These are phyloP conservation scores for Liquidambar formosana DNA, from an alignment of 164 flowering plant species.

Conservation along the genomic window DNA sequence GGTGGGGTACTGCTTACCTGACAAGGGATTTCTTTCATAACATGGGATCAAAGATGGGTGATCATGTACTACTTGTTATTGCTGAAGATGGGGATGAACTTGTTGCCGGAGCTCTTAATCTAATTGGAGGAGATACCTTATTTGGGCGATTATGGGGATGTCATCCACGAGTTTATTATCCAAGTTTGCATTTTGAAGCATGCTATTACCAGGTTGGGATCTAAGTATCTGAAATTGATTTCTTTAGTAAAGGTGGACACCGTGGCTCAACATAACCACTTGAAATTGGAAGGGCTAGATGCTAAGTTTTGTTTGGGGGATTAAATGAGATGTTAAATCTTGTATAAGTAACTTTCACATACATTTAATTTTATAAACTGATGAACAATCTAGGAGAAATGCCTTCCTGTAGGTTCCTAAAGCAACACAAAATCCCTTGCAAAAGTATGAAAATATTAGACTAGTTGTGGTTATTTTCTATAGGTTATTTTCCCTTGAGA, in stretches of 20 bases:
- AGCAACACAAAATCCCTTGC: neutral
- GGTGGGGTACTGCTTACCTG: constrained; percentile 92
- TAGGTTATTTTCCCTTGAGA: no score
- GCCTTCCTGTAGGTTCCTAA: neutral
- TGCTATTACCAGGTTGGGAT: constrained; percentile 89
- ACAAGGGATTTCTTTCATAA: constrained; percentile 89
- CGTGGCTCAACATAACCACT: neutral
- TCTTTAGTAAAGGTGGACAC: neutral
- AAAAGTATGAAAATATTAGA: neutral
- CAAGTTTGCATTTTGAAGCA: constrained; percentile 94
- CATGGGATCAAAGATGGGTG: constrained; percentile 92
- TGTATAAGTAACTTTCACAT: no score
- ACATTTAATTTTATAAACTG: neutral
- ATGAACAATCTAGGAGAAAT: neutral
- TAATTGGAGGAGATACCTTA: constrained; percentile 87
- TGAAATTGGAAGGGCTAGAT: neutral
- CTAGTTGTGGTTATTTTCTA: neutral
- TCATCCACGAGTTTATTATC: constrained; percentile 68
- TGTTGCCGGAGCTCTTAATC: constrained; percentile 95
- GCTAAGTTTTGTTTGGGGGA: neutral
- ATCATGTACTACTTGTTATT: constrained; percentile 67
- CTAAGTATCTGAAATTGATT: neutral
- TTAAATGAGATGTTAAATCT: no score
- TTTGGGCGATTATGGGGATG: constrained; percentile 98
- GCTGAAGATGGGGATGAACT: constrained; percentile 88